Percentiles rank a stretch among this genome's conserved stretches.
Conservation (phyloP, 257 asterid species). For the Sherardia arvensis region DNA sequence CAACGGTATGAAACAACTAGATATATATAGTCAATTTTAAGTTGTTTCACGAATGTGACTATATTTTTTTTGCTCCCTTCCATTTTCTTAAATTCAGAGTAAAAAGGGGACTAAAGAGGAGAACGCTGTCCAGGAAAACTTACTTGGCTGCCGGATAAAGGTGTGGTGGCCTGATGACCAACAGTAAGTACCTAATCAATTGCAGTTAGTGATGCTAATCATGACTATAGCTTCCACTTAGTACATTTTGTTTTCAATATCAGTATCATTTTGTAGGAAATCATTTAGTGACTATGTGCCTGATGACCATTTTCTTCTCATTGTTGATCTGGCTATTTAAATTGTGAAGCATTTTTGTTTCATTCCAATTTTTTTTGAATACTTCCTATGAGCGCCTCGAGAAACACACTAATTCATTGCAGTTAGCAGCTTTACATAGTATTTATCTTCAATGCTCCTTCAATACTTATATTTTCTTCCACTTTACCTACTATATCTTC, state of each 20-base stretch:
- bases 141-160: constrained; percentile 22
- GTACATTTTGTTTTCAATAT: neutral
- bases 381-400: neutral
- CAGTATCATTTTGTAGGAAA: neutral
- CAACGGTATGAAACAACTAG: neutral
- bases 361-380: neutral
- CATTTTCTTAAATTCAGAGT: neutral
- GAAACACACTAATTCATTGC: neutral
- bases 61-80: neutral
- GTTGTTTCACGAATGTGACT: neutral
- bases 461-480: neutral
- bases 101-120: neutral
- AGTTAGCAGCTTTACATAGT: neutral
- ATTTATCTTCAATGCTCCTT: neutral
- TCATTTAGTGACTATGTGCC: neutral
- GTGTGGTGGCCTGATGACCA: constrained; percentile 39
- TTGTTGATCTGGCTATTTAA: neutral
- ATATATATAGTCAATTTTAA: neutral
- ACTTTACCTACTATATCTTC: neutral
- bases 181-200: constrained; percentile 23
- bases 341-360: neutral
- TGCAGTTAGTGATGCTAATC: neutral
- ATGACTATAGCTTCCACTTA: neutral
- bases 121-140: constrained; percentile 29
- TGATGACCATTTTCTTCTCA: neutral